Percentiles rank a stretch among this genome's conserved stretches.
Conservation (phyloP, 1,284 basidiomycete genomes). For the Microbotryum scabiosae region DNA sequence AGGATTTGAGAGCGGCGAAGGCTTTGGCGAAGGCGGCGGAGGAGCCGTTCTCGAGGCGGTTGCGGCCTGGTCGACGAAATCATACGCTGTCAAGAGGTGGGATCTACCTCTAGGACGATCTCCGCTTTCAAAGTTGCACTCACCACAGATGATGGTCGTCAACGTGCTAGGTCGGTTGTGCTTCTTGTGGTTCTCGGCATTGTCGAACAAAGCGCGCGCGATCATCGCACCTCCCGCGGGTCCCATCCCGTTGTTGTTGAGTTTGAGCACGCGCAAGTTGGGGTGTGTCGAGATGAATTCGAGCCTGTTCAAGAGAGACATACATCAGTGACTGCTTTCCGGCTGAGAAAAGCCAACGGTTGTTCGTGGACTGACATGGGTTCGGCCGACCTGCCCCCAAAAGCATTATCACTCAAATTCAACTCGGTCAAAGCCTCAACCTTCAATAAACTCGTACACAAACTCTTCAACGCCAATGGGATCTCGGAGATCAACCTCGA, state of each 20-base stretch:
- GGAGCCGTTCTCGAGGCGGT: slow-evolving; percentile 86
- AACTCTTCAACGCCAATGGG: slow-evolving; percentile 74
- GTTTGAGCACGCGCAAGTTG: slow-evolving; percentile 68
- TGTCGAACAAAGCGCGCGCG: slow-evolving; percentile 71
- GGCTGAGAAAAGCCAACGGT: no score
- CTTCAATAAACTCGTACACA: slow-evolving; percentile 77
- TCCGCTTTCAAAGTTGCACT: no score
- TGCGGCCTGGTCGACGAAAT: slow-evolving; percentile 46
- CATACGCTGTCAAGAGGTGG: not conserved
- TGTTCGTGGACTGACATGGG: slow-evolving; percentile 81
- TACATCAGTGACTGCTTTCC: no score
- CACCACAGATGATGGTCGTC: slow-evolving; percentile 75
- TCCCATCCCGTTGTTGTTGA: slow-evolving; percentile 98
- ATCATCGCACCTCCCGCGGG: slow-evolving; percentile 78
- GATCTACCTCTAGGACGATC: no score
- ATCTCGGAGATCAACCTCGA: slow-evolving; percentile 93
- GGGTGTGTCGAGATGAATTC: slow-evolving; percentile 60
- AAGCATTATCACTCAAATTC: slow-evolving; percentile 92
- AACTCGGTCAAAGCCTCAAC: slow-evolving; percentile 76
- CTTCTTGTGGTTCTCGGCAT: slow-evolving; percentile 60
- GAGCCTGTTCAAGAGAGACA: slow-evolving; percentile 18
- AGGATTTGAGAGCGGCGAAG: slow-evolving; percentile 68
- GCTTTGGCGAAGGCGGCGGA: slow-evolving; percentile 77
- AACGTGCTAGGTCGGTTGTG: slow-evolving; percentile 60
- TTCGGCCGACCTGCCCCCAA: slow-evolving; percentile 89